Conservation (phyloP, 805 yeast genomes). For the Lipomyces mesembrius region DNA sequence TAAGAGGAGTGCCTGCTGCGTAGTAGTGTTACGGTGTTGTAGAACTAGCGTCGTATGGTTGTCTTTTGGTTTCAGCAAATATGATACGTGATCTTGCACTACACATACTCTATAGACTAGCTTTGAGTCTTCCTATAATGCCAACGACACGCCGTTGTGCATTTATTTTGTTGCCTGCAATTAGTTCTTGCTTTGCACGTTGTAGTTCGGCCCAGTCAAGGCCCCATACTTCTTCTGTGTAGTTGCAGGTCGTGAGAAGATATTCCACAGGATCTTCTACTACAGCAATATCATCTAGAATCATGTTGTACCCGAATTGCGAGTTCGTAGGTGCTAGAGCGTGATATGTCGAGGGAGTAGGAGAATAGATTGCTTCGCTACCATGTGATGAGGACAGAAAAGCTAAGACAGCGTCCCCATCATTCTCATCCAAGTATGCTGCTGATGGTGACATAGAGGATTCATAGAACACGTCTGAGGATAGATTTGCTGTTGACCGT, state of each 20-base stretch:
- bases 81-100: not conserved
- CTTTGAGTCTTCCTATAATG: conserved; percentile 22
- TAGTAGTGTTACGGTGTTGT: too few species aligned
- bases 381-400: conserved; percentile 23
- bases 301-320: conserved; percentile 13
- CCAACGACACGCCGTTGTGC: conserved; percentile 19
- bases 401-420: conserved; percentile 32
- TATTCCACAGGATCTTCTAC: conserved; percentile 36
- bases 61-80: not conserved
- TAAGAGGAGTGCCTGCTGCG: not conserved
- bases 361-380: conserved; percentile 22
- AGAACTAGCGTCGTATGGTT: too few species aligned
- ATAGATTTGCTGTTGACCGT: not conserved
- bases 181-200: conserved; percentile 21
- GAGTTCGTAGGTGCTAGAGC: conserved; percentile 21
- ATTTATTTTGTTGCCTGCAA: conserved; percentile 20
- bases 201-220: conserved; percentile 27
- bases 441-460: not conserved
- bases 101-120: conserved; percentile 12
- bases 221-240: conserved; percentile 38
- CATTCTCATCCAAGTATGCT: conserved; percentile 8
- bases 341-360: conserved; percentile 15
- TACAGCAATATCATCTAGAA: conserved; percentile 18
- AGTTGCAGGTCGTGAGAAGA: conserved; percentile 23
- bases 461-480: not conserved